Evolutionary conservation across 495 filamentous ascomycete species (phyloP), one percentile per base, ranked within the genome.

Genomic region (Trichoderma asperelloides): DNA sequence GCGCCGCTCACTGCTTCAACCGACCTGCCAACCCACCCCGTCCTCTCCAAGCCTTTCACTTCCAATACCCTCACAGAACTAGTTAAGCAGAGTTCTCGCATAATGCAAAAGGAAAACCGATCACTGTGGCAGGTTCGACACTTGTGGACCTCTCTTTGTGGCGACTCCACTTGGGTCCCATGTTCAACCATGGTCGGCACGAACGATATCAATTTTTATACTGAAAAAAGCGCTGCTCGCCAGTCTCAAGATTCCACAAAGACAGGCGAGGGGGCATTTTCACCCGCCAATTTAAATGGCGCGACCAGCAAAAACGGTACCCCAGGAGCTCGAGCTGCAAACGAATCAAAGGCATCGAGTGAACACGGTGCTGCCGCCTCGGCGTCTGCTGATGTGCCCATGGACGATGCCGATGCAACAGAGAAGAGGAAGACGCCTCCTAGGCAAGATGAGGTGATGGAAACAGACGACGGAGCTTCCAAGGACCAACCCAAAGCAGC

Each of bases 1-100:
- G 90, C 90, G 49, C 95, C 95, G 28, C 78, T 98, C 64, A 96
- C 92, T 65, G 84, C 92, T 66, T 89, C 92, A 27, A 90, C 92
- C 64, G 91, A 96, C 74, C 83, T 99, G 40, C 87, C 91, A 4
- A 82, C 78, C 45, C 95, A 99, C 73, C 93, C 93, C 68, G 89
- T 91, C 3, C 76, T 97, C 64, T 92, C 92, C 40, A 83, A 87
- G 71, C 85, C 93, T 0, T 98, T 96, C 77, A 89, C 80, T 2
- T 93, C 91, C 12, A 87, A 86, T 68, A 89, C 90, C 4, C 83
- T 99, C n/a, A 87, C 86, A 51, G 85, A 94, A 65, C 87, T 99
- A 76, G 87, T 87, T 13, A 80, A 82, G 45, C 85, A 93, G 83
- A 66, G 85, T 80, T 69, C 82, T 81, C 72, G 76, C 67, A 90